These are phyloP conservation scores for Fraxinus floribunda DNA, from an alignment of 305 asterid genomes.

Conservation along the genomic window DNA sequence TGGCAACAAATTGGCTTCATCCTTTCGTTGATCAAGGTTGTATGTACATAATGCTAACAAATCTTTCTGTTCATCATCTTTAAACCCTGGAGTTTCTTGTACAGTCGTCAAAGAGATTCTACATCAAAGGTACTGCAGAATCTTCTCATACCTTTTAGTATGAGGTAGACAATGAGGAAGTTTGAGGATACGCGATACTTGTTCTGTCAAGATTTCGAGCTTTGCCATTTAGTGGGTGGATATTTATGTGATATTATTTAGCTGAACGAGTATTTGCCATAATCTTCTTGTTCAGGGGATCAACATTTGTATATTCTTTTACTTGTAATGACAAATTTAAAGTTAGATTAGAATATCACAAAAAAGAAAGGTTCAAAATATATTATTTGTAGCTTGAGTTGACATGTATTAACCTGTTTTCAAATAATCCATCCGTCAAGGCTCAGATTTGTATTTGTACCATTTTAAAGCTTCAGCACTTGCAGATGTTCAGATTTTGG, in stretches of 20 bases:
- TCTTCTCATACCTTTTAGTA: neutral
- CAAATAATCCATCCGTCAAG: neutral
- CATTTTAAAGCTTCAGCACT: neutral
- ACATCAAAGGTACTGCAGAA: neutral
- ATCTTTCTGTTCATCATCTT: conserved; percentile 19
- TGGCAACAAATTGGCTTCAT: neutral
- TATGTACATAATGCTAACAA: conserved; percentile 24
- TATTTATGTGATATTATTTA: neutral
- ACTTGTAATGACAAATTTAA: neutral
- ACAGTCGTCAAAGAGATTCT: conserved; percentile 29
- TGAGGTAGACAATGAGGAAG: neutral
- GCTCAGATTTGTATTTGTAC: neutral
- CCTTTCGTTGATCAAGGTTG: conserved; percentile 5
- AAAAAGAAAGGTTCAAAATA: neutral
- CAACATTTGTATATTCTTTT: neutral
- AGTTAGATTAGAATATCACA: neutral
- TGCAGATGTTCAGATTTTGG: neutral
- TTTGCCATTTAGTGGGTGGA: neutral
- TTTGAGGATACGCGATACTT: neutral
- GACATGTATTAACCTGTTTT: neutral
- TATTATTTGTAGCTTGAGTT: neutral
- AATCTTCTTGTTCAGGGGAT: neutral
- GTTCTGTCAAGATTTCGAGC: neutral
- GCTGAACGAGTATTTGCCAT: neutral
- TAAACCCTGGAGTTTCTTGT: conserved; percentile 29